Evolutionary conservation across 116 monocot species (phyloP), one percentile per base, ranked within the genome.

Genomic region (Posidonia oceanica): DNA sequence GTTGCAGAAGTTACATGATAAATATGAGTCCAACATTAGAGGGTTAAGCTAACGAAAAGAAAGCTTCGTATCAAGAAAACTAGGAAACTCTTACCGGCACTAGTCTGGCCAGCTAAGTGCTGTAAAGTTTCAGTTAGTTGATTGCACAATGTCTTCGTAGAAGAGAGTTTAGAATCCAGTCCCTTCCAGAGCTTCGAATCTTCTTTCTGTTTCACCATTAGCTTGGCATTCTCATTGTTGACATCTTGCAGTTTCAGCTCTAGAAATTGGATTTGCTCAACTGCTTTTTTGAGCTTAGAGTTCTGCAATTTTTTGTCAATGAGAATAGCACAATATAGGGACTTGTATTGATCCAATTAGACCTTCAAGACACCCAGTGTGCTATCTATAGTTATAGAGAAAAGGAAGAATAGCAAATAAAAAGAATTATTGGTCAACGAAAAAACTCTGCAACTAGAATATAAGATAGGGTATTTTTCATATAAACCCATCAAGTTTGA

Each of bases 111-210:
- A 77, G 87, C 83, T 66, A 93, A 59, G 36, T 79, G 79, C 56
- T 93, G 82, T 10, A 93, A 71, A 64, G 93, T 89, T 75, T 98
- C 98, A 61, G 79, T 82, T 74, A 98, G 76, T 60, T 90, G 87
- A 74, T 90, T 85, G 66, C 87, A 93, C 29, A 93, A 67, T 14
- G 80, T 78, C 79, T 90, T 92, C 21, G 98, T 93, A 56, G 87
- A 89, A 79, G 80, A 82, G 13, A 93, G 65, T 75, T 98, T 98
- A 54, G 85, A 84, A 75, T 93, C 93, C 77, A 98, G 67, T 60
- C 83, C 89, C 74, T 80, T 82, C 98, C 93, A 98, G 5, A 84
- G 83, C 78, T 92, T 98, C 64, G 73, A 42, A 78, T 93, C 98
- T 84, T 98, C 98, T 36, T 69, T 82, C 48, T 92, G 93, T 69